Evolutionary conservation across 768 basidiomycete species (phyloP), one percentile per base, ranked within the genome.

Genomic region (Gloeostereum incarnatum): DNA sequence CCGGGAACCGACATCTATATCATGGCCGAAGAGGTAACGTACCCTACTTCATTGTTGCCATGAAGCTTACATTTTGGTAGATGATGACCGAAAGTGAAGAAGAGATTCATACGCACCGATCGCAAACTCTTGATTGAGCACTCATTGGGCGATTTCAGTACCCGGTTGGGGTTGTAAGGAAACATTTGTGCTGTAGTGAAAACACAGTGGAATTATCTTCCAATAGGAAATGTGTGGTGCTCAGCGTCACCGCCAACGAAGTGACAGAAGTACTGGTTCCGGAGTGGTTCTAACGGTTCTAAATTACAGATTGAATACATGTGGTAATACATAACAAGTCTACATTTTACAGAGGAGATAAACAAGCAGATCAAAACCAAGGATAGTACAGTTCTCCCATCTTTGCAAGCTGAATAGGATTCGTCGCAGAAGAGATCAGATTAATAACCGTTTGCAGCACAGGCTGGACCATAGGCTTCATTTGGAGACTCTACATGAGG

Each of bases 11-110:
- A 89, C 52, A 81, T 94, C n/a, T 78, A 81, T 45, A 69, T 67
- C 37, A 94, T 93, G 87, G 88, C 93, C 5, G 79, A 89, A 54
- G 88, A 92, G 66, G 91, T 92, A 53, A 59, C n/a, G 82, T 54
- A 31, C n/a, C 36, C 29, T 19, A 3, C 17, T 24, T 6, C 17
- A 38, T 16, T 30, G 7, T 33, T 37, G 26, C 33, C 31, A 5
- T 36, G 35, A 11, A 43, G 17, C 16, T 24, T 24, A 19, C 17
- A 40, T 49, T 8, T 33, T 25, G 24, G 27, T 32, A 85, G 82
- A 85, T 85, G 83, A 80, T 85, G 80, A 51, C 72, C 1, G 80
- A 81, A 47, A 80, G 79, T 47, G 81, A 84, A 53, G 61, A 45
- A 3, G 71, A 79, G 34, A 81, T 84, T 47, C 69, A 73, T 37